Evolutionary conservation across 2,329 filamentous ascomycete genomes (phyloP).

Genomic region (Plenodomus biglobosus): DNA sequence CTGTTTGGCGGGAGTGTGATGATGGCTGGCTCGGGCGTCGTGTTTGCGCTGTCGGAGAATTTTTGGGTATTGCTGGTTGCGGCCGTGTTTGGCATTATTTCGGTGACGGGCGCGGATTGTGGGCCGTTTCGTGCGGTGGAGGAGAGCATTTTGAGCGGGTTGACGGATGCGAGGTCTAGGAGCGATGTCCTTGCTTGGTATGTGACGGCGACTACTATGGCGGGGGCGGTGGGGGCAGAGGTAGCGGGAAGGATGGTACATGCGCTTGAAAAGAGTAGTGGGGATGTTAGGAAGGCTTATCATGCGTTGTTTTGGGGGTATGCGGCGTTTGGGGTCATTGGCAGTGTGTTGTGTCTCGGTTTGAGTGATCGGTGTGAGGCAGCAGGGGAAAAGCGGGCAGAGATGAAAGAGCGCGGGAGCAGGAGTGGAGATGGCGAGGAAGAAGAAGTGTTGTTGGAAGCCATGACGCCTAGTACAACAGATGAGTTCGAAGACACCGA

Average conservation of each 20-base stretch:
- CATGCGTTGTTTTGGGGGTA: conserved; percentile 49
- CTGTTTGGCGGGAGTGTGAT: conserved; percentile 40
- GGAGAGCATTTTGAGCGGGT: conserved; percentile 40
- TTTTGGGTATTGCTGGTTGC: conserved; percentile 44
- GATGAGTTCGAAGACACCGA: conserved; percentile 34
- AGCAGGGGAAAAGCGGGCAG: conserved; percentile 31
- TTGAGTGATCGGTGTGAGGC: conserved; percentile 48
- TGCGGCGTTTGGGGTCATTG: conserved; percentile 46
- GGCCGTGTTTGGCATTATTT: conserved; percentile 45
- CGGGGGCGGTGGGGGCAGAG: conserved; percentile 38
- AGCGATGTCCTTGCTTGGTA: conserved; percentile 46
- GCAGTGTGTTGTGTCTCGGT: conserved; percentile 42
- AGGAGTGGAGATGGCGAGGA: conserved; percentile 28
- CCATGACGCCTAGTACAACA: conserved; percentile 36
- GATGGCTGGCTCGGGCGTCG: conserved; percentile 42
- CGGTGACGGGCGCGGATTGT: conserved; percentile 39
- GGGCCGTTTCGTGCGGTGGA: conserved; percentile 42
- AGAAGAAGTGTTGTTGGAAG: conserved; percentile 38
- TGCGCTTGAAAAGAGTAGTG: conserved; percentile 45
- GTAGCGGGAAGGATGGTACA: conserved; percentile 46
- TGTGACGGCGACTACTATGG: conserved; percentile 42
- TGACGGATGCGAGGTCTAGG: conserved; percentile 40
- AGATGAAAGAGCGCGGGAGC: conserved; percentile 27
- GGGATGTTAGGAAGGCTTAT: conserved; percentile 41
- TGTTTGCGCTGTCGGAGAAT: conserved; percentile 41